A percentile compares a stretch with the other conserved stretches of the same genome.
These are phyloP conservation scores for Calonectria multiphialidica DNA, from an alignment of 2,329 filamentous ascomycete species.

Conservation along the genomic window DNA sequence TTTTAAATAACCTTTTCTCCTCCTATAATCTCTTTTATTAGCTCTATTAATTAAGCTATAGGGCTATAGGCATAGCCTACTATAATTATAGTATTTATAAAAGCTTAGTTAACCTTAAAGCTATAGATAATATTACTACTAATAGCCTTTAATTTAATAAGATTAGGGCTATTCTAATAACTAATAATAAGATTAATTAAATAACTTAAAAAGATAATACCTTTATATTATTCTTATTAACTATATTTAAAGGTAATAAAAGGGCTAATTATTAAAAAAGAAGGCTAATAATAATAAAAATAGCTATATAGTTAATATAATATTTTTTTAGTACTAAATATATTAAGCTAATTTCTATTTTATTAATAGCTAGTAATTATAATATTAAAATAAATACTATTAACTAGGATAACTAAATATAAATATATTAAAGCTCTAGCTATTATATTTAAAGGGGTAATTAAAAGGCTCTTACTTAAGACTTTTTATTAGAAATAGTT, in stretches of 20 bases:
- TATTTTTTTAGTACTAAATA: too few relatives aligned
- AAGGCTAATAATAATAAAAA: too few relatives aligned
- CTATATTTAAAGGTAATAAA: not conserved
- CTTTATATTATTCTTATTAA: conserved; percentile 5
- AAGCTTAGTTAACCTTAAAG: conserved; percentile 4
- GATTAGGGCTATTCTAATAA: not conserved
- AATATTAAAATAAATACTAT: too few relatives aligned
- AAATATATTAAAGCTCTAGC: not conserved
- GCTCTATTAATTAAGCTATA: too few relatives aligned
- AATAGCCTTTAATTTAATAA: not conserved
- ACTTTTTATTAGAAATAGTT: conserved; percentile 1
- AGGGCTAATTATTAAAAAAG: too few relatives aligned
- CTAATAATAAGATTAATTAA: conserved; percentile 13
- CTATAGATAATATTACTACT: not conserved
- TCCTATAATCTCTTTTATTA: too few relatives aligned
- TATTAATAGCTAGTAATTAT: too few relatives aligned
- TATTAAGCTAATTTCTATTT: too few relatives aligned
- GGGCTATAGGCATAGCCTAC: too few relatives aligned
- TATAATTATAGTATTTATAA: not conserved
- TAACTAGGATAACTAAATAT: too few relatives aligned
- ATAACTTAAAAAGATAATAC: conserved; percentile 7
- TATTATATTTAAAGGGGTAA: not conserved
- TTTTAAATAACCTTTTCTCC: not conserved
- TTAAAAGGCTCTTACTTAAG: conserved; percentile 1
- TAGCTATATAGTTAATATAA: too few relatives aligned